Conservation (phyloP, 2,329 filamentous ascomycete genomes). For the Colletotrichum sidae region DNA sequence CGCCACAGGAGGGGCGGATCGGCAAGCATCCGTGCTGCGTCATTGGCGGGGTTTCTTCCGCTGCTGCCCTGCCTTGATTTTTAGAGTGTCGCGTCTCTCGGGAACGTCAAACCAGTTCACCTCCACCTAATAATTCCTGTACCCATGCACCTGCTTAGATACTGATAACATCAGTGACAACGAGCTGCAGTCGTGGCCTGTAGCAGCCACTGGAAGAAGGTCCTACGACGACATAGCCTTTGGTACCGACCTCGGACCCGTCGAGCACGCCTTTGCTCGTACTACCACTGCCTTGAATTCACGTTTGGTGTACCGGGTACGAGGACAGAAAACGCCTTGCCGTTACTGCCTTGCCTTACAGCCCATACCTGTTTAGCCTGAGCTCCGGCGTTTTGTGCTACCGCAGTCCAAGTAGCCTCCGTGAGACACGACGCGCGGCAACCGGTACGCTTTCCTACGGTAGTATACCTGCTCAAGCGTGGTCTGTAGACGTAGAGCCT, state of each 20-base stretch:
- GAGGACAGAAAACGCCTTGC: too few relatives aligned
- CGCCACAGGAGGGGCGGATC: constrained; percentile 31
- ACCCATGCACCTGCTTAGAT: constrained; percentile 10
- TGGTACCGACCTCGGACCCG: too few relatives aligned
- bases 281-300: constrained; percentile 32
- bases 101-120: constrained; percentile 19
- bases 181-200: too few relatives aligned
- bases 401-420: not conserved
- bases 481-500: too few relatives aligned
- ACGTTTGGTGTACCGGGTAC: not conserved
- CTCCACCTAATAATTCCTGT: too few relatives aligned
- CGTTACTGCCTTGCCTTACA: constrained; percentile 11
- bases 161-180: not conserved
- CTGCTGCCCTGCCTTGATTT: constrained; percentile 29
- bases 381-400: not conserved
- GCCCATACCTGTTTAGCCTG: constrained; percentile 4
- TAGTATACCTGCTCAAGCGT: too few relatives aligned
- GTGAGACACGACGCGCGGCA: constrained; percentile 37
- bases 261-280: constrained; percentile 22
- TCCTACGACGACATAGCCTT: too few relatives aligned
- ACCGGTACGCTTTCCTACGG: not conserved
- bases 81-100: constrained; percentile 8
- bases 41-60: constrained; percentile 30
- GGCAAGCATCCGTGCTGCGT: constrained; percentile 30
- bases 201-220: too few relatives aligned